These are phyloP conservation scores for Ceratonia siliqua DNA, from an alignment of 306 rosid genomes.

Conservation along the genomic window DNA sequence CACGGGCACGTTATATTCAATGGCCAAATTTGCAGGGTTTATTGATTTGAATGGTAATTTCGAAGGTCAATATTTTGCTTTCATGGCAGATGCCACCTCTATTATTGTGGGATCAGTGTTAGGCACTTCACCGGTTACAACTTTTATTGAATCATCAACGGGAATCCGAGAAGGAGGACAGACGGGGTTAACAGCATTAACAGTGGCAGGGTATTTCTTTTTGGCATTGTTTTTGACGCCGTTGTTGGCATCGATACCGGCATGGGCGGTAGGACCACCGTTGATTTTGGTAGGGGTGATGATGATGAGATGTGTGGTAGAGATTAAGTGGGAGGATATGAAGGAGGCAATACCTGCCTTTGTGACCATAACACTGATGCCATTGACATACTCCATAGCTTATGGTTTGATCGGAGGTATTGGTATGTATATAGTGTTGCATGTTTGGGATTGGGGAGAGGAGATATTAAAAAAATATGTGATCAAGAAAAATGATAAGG, in stretches of 20 bases:
- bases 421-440: constrained; percentile 58
- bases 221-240: constrained; percentile 85
- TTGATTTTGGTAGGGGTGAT: constrained; percentile 84
- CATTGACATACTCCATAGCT: constrained; percentile 81
- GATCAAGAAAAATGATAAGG: background rate
- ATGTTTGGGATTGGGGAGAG: constrained; percentile 64
- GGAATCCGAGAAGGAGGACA: constrained; percentile 87
- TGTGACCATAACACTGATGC: constrained; percentile 68
- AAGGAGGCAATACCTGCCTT: constrained; percentile 81
- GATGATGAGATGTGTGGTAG: constrained; percentile 91
- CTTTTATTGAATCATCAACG: constrained; percentile 75
- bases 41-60: constrained; percentile 62
- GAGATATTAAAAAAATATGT: constrained; percentile 32
- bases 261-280: constrained; percentile 98
- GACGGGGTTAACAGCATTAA: constrained; percentile 79
- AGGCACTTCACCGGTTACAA: constrained; percentile 83
- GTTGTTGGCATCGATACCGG: constrained; percentile 76
- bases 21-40: constrained; percentile 85
- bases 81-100: constrained; percentile 80
- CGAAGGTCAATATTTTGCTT: constrained; percentile 87
- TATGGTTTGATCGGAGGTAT: constrained; percentile 87
- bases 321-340: constrained; percentile 88
- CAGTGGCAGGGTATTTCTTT: constrained; percentile 63
- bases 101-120: constrained; percentile 71
- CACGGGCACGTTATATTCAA: constrained; percentile 71